Evolutionary conservation across 169 alveolate genomes (phyloP).

Genomic region (Plasmodium vinckei): DNA sequence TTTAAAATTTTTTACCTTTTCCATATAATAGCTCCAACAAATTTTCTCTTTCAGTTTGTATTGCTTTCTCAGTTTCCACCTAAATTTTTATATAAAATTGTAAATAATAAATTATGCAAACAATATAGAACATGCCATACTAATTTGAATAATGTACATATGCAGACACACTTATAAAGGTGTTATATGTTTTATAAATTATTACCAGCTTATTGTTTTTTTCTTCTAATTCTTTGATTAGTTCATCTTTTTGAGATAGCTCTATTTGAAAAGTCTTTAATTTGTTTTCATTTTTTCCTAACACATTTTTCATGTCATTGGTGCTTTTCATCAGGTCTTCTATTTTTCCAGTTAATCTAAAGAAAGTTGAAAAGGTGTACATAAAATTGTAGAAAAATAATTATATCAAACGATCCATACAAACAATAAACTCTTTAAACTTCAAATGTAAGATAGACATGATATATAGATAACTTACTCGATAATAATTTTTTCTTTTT

Average conservation of each 20-base stretch:
- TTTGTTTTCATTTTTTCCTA: conserved; percentile 41
- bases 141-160: background rate
- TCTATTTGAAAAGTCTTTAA: conserved; percentile 11
- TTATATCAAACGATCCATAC: too few species aligned
- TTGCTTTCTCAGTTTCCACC: conserved; percentile 39
- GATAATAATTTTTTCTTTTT: conserved; percentile 40
- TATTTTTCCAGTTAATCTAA: conserved; percentile 32
- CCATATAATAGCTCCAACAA: conserved; percentile 29
- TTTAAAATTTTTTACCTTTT: conserved; percentile 14
- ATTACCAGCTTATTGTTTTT: conserved; percentile 13
- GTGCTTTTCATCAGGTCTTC: conserved; percentile 48
- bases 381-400: background rate
- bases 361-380: background rate
- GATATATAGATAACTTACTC: conserved; percentile 4
- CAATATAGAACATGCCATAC: too few species aligned
- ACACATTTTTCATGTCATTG: conserved; percentile 41
- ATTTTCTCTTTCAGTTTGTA: conserved; percentile 31
- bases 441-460: background rate
- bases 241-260: conserved; percentile 31
- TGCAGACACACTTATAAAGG: background rate
- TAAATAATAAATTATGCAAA: too few species aligned
- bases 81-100: background rate
- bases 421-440: background rate
- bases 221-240: conserved; percentile 34
- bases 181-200: background rate